Evolutionary conservation across 495 filamentous ascomycete genomes (phyloP).

Genomic region (Poronia punctata): DNA sequence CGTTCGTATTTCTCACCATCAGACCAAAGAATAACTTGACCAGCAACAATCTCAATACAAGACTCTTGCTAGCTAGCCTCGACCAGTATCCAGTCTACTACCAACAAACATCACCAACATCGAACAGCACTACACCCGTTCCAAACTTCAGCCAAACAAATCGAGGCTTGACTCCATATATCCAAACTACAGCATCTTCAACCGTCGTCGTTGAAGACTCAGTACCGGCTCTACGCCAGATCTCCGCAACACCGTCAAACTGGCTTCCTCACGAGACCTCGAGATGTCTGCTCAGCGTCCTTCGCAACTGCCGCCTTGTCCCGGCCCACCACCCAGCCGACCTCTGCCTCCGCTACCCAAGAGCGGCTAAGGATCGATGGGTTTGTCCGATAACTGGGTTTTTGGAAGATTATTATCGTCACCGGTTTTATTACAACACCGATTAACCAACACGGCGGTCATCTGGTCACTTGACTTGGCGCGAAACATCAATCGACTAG

Average conservation of each 20-base stretch:
- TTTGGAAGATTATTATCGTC: constrained; percentile 10
- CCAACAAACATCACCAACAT: constrained; percentile 1
- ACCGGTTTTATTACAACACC: constrained; percentile 5
- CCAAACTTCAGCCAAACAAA: background rate
- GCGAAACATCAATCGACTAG: background rate
- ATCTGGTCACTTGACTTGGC: background rate
- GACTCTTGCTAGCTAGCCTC: background rate
- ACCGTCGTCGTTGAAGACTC: background rate
- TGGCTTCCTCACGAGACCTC: constrained; percentile 46
- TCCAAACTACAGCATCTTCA: background rate
- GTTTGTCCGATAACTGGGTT: constrained; percentile 17
- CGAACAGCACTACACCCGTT: background rate
- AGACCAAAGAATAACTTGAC: constrained; percentile 21
- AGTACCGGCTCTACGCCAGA: constrained; percentile 3
- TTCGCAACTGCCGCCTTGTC: constrained; percentile 73
- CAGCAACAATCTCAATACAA: constrained; percentile 9
- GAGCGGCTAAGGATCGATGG: constrained; percentile 47
- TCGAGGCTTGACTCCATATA: background rate
- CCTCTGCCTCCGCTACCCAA: constrained; percentile 78
- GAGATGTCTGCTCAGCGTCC: constrained; percentile 48
- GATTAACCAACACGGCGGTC: constrained; percentile 4
- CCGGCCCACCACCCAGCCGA: constrained; percentile 74
- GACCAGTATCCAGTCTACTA: too few relatives aligned
- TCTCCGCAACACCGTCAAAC: constrained; percentile 34
- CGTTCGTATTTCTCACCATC: constrained; percentile 19